Base-by-base conservation (phyloP, 257 asterid genomes). In the Parsonsia alboflavescens region DNA sequence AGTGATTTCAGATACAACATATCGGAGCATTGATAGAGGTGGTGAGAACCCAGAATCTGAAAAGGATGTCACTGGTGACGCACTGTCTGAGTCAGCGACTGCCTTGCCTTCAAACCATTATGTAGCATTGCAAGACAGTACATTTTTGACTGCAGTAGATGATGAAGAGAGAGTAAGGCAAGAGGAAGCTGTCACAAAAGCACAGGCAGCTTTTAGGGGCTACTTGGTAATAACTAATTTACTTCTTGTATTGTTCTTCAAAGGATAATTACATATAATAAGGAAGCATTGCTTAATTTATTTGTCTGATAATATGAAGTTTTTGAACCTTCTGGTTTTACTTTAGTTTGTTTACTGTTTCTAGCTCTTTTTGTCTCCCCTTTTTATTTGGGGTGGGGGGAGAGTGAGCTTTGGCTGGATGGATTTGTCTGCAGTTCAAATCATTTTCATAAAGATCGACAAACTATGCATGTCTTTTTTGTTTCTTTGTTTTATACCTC, bases 201-300 rank as follows among this genome's bases (percentile, higher is more conserved):
- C 85, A 65, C 97, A 90, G 81, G 96, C 97, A 58, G 91, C 86
- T 70, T 89, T 93, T 78, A 86, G 94, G 80, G 96, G 97, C 78
- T 91, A 89, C 80, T 78, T 93, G 98, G 98, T 89, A 90, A 74
- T 26, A 33, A n/a, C 9, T 66, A 44, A 16, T 57, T n/a, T 77
- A 41, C 39, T 57, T 48, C 62, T 63, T 21, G 7, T 57, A 21
- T 56, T 26, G 21, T 21, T 22, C 36, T 68, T 13, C 26, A 6
- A 19, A 26, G 59, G 65, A 12, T 21, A 10, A 9, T 36, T 71
- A 49, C 26, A 33, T 58, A 24, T 33, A 6, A 24, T 15, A 17
- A 50, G 48, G 26, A 68, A 6, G n/a, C 28, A 58, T 11, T 46
- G 6, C 45, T 45, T 53, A 49, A 22, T 61, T 41, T 56, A 49